phyloP scores from a whole-genome alignment of 371 early-diverging fungal species.

The Basidiobolus heterosporus region DNA sequence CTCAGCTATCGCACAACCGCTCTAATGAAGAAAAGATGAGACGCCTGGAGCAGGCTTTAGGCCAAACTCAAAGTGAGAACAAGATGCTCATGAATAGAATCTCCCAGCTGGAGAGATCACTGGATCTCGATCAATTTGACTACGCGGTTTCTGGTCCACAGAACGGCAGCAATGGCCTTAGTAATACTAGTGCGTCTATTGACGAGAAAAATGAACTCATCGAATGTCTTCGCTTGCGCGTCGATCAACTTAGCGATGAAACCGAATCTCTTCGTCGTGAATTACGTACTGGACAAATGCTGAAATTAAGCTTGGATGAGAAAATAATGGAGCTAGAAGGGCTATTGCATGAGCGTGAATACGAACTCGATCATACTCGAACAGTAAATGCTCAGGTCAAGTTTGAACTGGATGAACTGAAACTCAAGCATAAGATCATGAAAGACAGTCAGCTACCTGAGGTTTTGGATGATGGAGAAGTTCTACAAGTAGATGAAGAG shows the following conservation, averaged over 20 bases:
- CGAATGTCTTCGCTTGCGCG: background rate
- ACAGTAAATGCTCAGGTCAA: too few species aligned
- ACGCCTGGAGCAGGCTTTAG: background rate
- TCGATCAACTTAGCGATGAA: background rate
- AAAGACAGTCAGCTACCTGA: too few species aligned
- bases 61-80: slow-evolving; percentile 1
- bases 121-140: too few species aligned
- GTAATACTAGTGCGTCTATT: background rate
- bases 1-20: background rate
- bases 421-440: too few species aligned
- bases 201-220: background rate
- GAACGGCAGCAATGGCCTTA: too few species aligned
- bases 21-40: background rate
- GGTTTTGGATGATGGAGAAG: too few species aligned
- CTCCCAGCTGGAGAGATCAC: background rate
- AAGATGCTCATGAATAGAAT: background rate
- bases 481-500: too few species aligned
- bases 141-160: too few species aligned
- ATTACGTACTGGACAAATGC: background rate
- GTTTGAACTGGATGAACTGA: too few species aligned
- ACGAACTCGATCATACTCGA: too few species aligned
- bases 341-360: too few species aligned
- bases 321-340: background rate
- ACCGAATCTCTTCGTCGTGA: background rate
- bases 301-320: background rate